Conservation (phyloP, 495 filamentous ascomycete genomes). For the Tuber aestivum region DNA sequence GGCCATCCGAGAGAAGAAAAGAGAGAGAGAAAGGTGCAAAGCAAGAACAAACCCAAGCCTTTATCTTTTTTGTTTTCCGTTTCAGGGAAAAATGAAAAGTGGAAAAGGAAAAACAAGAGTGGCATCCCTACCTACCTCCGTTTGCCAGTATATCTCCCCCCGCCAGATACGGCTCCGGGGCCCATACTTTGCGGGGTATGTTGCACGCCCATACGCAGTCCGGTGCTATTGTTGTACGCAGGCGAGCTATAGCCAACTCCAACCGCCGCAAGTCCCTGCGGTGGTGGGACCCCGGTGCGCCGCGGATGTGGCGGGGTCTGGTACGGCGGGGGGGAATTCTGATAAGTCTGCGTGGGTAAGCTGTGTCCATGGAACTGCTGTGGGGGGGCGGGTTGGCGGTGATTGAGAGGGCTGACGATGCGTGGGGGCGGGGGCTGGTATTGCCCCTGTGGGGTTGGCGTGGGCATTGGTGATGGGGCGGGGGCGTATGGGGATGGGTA, state of each 20-base stretch:
- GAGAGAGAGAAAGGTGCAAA: background rate
- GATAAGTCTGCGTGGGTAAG: constrained; percentile 17
- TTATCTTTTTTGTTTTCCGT: constrained; percentile 1
- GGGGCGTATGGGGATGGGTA: constrained; percentile 27
- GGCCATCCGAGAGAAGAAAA: background rate
- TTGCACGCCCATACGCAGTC: constrained; percentile 31
- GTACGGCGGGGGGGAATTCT: constrained; percentile 7
- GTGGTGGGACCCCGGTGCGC: constrained; percentile 30
- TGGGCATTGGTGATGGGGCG: constrained; percentile 12
- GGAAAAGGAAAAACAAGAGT: background rate
- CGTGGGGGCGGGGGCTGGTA: constrained; percentile 17
- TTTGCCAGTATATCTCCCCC: constrained; percentile 26
- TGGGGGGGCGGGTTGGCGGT: background rate
- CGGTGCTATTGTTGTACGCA: constrained; percentile 6
- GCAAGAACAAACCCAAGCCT: constrained; percentile 4
- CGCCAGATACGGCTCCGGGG: constrained; percentile 26
- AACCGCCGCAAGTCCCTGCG: constrained; percentile 38
- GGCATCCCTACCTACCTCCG: constrained; percentile 26
- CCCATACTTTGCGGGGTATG: constrained; percentile 37
- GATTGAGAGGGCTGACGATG: constrained; percentile 15
- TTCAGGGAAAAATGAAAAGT: background rate
- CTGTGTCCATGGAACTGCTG: constrained; percentile 33
- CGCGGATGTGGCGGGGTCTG: constrained; percentile 6
- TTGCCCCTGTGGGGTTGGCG: constrained; percentile 10
- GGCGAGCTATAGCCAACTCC: constrained; percentile 22